Base-by-base conservation (phyloP, 257 asterid species). In the Fraxinus quadrangulata region DNA sequence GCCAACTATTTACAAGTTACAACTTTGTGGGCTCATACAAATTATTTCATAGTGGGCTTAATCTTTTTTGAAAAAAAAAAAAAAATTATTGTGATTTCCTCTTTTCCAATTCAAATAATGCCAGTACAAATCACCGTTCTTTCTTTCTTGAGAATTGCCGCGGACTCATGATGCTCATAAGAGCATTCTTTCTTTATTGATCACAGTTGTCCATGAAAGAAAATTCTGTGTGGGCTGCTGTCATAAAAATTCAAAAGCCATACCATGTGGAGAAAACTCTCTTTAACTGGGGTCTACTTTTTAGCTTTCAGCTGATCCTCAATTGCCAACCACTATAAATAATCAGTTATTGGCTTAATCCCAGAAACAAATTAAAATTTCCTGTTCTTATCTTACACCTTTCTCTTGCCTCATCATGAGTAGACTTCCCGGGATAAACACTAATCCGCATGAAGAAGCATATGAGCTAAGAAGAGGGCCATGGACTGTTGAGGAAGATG, bases 401-500 rank as follows among this genome's bases (percentile, higher is more conserved):
- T 69, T 31, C 74, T 39, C 37, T 34, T 19, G n/a, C 13, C 21
- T 14, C 59, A 83, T 17, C 37, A 90, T 85, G 90, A 87, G 47
- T 76, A 76, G 78, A 56, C 36, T 71, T 34, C 36, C 36, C 6
- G 77, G 79, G 39, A 34, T 21, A 9, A 49, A 40, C 59, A 75
- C 54, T 24, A 37, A 68, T 37, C 72, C 73, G 47, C 74, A 73
- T 78, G 89, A 83, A 74, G 79, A 73, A 36, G 91, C 84, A 36
- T 69, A 67, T 82, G 92, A 88, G 82, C 72, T 90, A 6, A 86
- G 98, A 82, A 92, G 88, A 86, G 98, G 98, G 70, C 96, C 97
- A 80, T 94, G 98, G 98, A 92, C 96, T 9, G 86, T 83, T 51
- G 98, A 94, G 31, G 98, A 94, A 88, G 98, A 94, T 80, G 86